Conservation (phyloP, 1,139 yeast species). For the Saccharomycopsis crataegensis region DNA sequence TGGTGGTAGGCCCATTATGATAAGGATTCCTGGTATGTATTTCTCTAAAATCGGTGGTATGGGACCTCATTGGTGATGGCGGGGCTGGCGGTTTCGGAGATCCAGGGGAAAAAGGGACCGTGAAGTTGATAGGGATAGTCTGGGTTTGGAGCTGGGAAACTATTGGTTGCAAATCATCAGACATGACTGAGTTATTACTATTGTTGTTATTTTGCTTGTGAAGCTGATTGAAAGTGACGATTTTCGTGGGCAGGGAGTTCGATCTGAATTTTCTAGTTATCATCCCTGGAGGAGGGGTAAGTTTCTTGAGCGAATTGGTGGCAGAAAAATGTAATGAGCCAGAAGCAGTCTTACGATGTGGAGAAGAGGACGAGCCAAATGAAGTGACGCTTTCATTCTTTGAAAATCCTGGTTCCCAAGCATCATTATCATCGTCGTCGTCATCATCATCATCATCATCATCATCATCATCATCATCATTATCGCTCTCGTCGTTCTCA, state of each 20-base stretch:
- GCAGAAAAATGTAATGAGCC: no score
- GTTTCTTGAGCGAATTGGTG: background rate
- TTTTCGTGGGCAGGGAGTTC: conserved; percentile 4
- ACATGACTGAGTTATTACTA: background rate
- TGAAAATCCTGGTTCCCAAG: background rate
- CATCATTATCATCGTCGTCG: background rate
- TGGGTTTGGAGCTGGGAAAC: background rate
- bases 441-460: background rate
- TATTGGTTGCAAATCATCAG: background rate
- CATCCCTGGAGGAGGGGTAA: background rate
- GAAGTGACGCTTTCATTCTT: background rate
- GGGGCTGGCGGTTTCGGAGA: background rate
- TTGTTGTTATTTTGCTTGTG: background rate
- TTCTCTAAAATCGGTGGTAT: no score
- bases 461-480: background rate
- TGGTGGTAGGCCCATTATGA: background rate
- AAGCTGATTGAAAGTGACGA: background rate
- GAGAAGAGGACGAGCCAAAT: background rate
- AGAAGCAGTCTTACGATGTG: background rate
- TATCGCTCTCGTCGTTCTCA: background rate
- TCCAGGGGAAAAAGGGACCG: background rate
- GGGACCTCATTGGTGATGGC: background rate
- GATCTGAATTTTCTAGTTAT: conserved; percentile 1
- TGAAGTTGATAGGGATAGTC: conserved; percentile 9
- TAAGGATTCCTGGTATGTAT: no score